A percentile compares a stretch with the other conserved stretches of the same genome.
Evolutionary conservation across 495 filamentous ascomycete genomes (phyloP).

Genomic region (Xylaria intraflava): DNA sequence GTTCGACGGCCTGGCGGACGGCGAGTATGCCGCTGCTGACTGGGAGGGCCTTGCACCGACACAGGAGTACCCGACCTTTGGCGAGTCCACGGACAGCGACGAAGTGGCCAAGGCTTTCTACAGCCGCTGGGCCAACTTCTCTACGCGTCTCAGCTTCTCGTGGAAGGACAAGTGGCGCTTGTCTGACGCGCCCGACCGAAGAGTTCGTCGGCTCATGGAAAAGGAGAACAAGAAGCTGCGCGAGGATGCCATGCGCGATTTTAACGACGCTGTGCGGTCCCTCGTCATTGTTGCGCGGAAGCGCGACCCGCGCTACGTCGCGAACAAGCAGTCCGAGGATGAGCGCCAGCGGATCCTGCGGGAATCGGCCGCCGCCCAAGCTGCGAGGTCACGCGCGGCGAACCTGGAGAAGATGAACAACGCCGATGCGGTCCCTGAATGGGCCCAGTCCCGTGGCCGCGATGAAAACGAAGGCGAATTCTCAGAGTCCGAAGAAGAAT

Average conservation of each 20-base stretch:
- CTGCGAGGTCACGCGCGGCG: conserved; percentile 74
- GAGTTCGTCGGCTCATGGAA: conserved; percentile 78
- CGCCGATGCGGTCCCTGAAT: conserved; percentile 63
- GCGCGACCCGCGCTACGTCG: conserved; percentile 77
- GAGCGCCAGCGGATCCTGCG: conserved; percentile 74
- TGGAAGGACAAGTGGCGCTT: conserved; percentile 82
- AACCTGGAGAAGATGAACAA: conserved; percentile 63
- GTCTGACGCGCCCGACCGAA: conserved; percentile 81
- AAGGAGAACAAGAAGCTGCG: conserved; percentile 88
- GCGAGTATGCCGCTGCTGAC: conserved; percentile 67
- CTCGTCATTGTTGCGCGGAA: conserved; percentile 89
- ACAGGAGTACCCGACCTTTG: conserved; percentile 71
- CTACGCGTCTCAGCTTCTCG: conserved; percentile 75
- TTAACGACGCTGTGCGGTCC: conserved; percentile 84
- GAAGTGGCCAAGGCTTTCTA: conserved; percentile 76
- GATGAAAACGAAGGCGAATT: conserved; percentile 37
- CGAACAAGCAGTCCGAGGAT: conserved; percentile 59
- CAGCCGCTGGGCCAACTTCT: conserved; percentile 69
- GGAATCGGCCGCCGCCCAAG: conserved; percentile 74
- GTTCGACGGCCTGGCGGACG: conserved; percentile 73
- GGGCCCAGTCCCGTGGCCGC: conserved; percentile 56
- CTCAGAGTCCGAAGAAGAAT: conserved; percentile 48
- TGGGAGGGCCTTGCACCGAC: conserved; percentile 50
- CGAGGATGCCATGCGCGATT: conserved; percentile 75
- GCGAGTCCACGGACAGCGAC: conserved; percentile 57